Conservation (phyloP, 768 basidiomycete genomes). For the Lentinus tigrinus region DNA sequence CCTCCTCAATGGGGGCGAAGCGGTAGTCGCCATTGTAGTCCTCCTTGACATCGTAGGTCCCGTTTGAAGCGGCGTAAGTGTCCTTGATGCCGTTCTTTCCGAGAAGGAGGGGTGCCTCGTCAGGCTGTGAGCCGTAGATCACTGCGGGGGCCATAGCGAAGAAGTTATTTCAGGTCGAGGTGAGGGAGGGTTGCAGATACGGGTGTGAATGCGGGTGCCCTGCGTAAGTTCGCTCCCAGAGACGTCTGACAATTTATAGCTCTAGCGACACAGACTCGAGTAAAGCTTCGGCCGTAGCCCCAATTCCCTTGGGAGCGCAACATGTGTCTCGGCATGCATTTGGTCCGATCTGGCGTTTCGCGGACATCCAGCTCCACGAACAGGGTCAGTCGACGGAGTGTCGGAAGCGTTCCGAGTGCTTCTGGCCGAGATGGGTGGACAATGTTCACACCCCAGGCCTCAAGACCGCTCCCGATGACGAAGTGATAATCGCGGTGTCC, state of each 20-base stretch:
- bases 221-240: background rate
- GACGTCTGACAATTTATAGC: constrained; percentile 7
- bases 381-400: constrained; percentile 4
- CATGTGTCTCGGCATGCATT: background rate
- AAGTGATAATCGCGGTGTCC: background rate
- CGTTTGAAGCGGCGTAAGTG: background rate
- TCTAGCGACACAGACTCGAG: background rate
- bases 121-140: constrained; percentile 28
- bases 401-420: constrained; percentile 6
- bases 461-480: background rate
- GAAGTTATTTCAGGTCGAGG: background rate
- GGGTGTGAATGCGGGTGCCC: background rate
- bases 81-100: constrained; percentile 24
- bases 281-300: background rate
- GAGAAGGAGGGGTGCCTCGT: constrained; percentile 21
- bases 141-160: constrained; percentile 38
- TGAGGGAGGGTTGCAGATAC: background rate
- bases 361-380: constrained; percentile 8
- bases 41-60: constrained; percentile 42
- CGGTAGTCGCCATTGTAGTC: constrained; percentile 64
- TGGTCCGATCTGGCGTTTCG: background rate
- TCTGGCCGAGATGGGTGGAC: constrained; percentile 7
- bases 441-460: constrained; percentile 1
- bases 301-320: background rate
- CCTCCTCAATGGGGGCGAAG: constrained; percentile 74